These are phyloP conservation scores for Neophaeococcomyces aloes DNA, from an alignment of 2,329 filamentous ascomycete genomes.

Conservation along the genomic window DNA sequence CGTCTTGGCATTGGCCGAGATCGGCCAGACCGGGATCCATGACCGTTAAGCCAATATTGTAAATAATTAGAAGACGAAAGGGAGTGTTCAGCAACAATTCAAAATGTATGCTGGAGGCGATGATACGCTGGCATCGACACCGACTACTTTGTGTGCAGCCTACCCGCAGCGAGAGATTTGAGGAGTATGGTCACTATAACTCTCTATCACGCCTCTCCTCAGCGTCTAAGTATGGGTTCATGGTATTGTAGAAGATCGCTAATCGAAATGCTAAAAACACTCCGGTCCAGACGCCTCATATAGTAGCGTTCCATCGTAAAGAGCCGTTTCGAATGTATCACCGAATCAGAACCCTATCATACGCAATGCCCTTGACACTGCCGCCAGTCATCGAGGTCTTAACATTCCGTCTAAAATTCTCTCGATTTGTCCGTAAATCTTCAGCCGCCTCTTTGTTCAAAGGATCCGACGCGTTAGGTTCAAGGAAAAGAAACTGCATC, in stretches of 20 bases:
- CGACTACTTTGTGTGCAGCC: too few species aligned
- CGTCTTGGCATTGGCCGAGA: not conserved
- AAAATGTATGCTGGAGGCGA: too few species aligned
- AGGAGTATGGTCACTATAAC: not conserved
- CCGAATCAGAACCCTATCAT: slow-evolving; percentile 63
- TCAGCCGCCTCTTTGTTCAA: slow-evolving; percentile 96
- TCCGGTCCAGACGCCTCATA: not conserved
- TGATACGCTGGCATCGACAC: too few species aligned
- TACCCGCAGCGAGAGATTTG: not conserved
- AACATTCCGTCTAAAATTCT: slow-evolving; percentile 87
- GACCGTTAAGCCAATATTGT: not conserved
- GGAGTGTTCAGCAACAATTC: too few species aligned
- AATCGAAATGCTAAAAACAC: not conserved
- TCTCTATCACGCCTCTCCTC: not conserved
- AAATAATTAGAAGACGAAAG: not conserved
- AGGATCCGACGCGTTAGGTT: slow-evolving; percentile 94
- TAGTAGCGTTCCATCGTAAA: not conserved
- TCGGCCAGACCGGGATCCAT: not conserved
- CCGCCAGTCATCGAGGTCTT: slow-evolving; percentile 73
- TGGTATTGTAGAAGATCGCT: slow-evolving; percentile 4
- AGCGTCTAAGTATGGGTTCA: slow-evolving; percentile 1
- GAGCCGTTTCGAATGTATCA: not conserved
- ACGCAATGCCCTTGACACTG: slow-evolving; percentile 58
- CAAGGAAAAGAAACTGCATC: slow-evolving; percentile 80
- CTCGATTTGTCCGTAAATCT: slow-evolving; percentile 73